Evolutionary conservation across 805 yeast genomes (phyloP), one percentile per base, ranked within the genome.

Genomic region (Candida wancherniae): DNA sequence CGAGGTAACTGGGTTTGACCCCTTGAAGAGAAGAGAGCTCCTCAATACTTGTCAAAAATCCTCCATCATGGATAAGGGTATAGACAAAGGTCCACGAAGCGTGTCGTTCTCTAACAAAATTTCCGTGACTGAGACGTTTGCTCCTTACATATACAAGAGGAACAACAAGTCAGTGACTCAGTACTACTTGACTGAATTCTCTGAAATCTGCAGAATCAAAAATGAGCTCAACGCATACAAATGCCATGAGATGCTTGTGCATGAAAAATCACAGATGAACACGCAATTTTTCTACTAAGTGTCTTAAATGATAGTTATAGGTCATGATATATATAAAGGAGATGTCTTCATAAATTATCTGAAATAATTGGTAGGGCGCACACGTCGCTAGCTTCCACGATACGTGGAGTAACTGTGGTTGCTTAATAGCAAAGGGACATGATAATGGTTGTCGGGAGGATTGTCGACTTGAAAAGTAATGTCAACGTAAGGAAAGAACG

Each of bases 341-440:
- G n/a, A n/a, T n/a, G n/a, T n/a, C n/a, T n/a, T n/a, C n/a, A n/a
- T n/a, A n/a, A n/a, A n/a, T n/a, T n/a, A n/a, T n/a, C n/a, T n/a
- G n/a, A n/a, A n/a, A n/a, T n/a, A n/a, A n/a, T n/a, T n/a, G n/a
- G n/a, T n/a, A n/a, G n/a, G n/a, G 9, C 20, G 20, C 9, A 18
- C 9, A 9, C 5, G 8, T 8, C 9, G 15, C 30, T 44, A 81
- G 50, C 84, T 76, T 2, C 97, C 97, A 34, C 97, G 71, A 61
- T 88, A 88, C 0, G 97, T 88, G 5, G 94, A 76, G 61, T 87
- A 88, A 19, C 95, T 81, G 58, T 81, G 85, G 51, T 85, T 85
- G 25, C 95, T 78, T 36, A 88, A 63, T 32, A 88, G 68, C 39
- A 88, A 61, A 0, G 97, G 97, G 33, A 88, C 81, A 53, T 88